Evolutionary conservation across 352 stramenopile genomes (phyloP).

Genomic region (Thalassiosira ordinaria): DNA sequence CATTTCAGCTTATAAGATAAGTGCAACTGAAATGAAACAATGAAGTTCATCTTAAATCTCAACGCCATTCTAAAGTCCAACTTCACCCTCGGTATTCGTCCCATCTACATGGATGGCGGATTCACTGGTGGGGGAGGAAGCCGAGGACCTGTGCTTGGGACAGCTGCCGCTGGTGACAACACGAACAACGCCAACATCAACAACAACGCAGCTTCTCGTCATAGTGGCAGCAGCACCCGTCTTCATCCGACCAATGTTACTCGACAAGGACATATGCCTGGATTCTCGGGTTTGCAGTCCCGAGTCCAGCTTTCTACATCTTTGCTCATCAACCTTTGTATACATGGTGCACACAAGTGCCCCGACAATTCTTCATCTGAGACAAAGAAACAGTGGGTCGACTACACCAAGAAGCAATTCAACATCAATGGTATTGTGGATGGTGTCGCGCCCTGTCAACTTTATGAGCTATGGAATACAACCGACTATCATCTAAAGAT

Average conservation of each 20-base stretch:
- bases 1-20: not conserved
- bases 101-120: not conserved
- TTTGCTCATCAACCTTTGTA: slow-evolving; percentile 1
- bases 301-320: not conserved
- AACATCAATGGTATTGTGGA: not conserved
- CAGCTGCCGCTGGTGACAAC: not conserved
- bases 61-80: not conserved
- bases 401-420: slow-evolving; percentile 5
- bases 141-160: not conserved
- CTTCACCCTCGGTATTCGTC: not conserved
- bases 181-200: too few species aligned
- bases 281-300: not conserved
- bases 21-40: not conserved
- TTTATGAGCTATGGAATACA: slow-evolving; percentile 6
- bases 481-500: slow-evolving; percentile 11
- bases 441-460: not conserved
- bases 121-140: not conserved
- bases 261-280: not conserved
- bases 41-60: not conserved
- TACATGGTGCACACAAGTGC: not conserved
- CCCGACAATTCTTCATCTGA: slow-evolving; percentile 2
- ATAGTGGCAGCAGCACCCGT: not conserved
- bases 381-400: not conserved
- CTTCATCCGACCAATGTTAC: not conserved
- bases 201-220: too few species aligned